Evolutionary conservation across 73 alveolate species (phyloP).

Genomic region (Tetrahymena thermophila): DNA sequence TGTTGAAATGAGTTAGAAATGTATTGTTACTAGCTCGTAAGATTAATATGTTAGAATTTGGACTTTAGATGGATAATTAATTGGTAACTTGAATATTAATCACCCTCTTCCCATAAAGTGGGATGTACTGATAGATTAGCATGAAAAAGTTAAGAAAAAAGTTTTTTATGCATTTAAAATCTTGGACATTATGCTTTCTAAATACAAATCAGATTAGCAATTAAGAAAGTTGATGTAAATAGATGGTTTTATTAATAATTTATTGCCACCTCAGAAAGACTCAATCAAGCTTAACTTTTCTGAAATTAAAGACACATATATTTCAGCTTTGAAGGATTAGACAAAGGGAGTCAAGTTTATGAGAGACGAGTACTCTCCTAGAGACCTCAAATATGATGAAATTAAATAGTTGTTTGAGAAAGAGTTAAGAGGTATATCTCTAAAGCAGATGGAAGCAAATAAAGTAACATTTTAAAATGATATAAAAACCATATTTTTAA

Average conservation of each 20-base stretch:
- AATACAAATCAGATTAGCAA: neutral
- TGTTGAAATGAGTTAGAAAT: neutral
- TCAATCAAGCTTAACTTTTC: neutral
- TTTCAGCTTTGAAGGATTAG: neutral
- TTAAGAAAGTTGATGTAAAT: neutral
- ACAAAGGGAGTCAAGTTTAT: constrained; percentile 4
- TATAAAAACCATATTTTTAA: neutral
- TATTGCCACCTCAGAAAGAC: neutral
- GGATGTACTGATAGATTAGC: neutral
- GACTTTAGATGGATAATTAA: neutral
- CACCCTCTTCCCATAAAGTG: constrained; percentile 30
- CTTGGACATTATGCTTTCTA: neutral
- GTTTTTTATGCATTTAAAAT: constrained; percentile 27
- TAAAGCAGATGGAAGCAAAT: constrained; percentile 24
- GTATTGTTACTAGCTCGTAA: neutral
- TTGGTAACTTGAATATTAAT: constrained; percentile 22
- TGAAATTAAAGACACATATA: neutral
- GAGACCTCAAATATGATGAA: constrained; percentile 21
- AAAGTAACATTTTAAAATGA: neutral
- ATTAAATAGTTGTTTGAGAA: constrained; percentile 11
- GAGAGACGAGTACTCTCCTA: constrained; percentile 12
- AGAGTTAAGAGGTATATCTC: constrained; percentile 27
- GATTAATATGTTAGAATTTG: neutral
- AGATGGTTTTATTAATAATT: constrained; percentile 6
- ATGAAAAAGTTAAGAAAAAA: constrained; percentile 20